A percentile compares a stretch with the other conserved stretches of the same genome.
Conservation (phyloP, 345 rosid genomes). For the Erysimum cheiranthoides region DNA sequence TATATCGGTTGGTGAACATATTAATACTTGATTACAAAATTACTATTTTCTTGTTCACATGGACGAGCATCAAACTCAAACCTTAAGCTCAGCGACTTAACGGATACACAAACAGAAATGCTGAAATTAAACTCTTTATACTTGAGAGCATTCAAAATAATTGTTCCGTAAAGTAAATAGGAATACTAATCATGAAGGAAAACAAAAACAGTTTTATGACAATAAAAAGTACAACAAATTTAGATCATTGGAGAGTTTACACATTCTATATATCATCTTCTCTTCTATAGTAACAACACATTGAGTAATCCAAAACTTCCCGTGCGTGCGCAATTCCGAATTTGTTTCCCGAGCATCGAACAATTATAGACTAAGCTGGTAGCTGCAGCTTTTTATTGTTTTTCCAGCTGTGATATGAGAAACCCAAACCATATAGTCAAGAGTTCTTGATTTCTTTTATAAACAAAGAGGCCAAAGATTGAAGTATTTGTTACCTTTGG, state of each 20-base stretch:
- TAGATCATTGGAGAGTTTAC: conserved; percentile 6
- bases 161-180: neutral
- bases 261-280: conserved; percentile 22
- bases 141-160: neutral
- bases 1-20: no score
- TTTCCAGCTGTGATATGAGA: conserved; percentile 76
- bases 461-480: neutral
- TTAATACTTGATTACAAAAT: no score
- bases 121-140: neutral
- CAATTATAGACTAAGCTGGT: conserved; percentile 59
- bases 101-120: no score
- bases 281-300: conserved; percentile 13
- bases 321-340: neutral
- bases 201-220: neutral
- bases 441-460: neutral
- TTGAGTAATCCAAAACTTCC: neutral
- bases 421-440: conserved; percentile 1
- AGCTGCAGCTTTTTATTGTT: conserved; percentile 82
- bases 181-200: neutral
- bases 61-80: no score
- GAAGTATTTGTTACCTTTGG: conserved; percentile 55
- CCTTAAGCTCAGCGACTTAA: no score
- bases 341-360: neutral
- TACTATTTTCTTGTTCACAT: no score
- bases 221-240: conserved; percentile 24